phyloP scores from a whole-genome alignment of 1,284 basidiomycete genomes.

The Pseudozyma thailandica region DNA sequence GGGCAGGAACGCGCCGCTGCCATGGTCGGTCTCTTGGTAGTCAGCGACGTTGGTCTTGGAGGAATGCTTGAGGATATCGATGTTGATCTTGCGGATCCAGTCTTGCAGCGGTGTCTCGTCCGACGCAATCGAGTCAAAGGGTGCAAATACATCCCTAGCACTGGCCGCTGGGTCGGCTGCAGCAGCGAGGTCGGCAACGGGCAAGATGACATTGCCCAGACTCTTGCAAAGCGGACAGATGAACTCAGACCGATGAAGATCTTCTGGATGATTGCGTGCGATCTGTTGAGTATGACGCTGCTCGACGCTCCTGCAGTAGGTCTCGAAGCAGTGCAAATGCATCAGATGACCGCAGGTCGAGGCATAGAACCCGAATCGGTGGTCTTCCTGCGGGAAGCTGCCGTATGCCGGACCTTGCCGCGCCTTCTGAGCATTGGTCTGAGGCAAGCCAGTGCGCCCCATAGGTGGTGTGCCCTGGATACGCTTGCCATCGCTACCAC shows the following conservation, averaged over 20 bases:
- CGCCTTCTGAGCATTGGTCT: conserved; percentile 9
- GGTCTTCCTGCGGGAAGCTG: conserved; percentile 58
- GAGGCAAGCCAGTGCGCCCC: conserved; percentile 23
- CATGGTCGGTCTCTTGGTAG: conserved; percentile 58
- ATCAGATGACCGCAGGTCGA: conserved; percentile 97
- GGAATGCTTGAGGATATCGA: conserved; percentile 65
- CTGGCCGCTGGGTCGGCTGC: not conserved
- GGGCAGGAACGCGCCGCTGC: conserved; percentile 64
- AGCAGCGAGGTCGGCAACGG: conserved; percentile 72
- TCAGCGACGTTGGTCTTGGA: conserved; percentile 51
- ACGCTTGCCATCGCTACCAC: conserved; percentile 46
- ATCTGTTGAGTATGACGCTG: conserved; percentile 89
- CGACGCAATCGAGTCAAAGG: conserved; percentile 27
- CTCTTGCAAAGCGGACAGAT: conserved; percentile 99
- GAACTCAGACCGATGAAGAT: conserved; percentile 89
- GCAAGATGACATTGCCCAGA: conserved; percentile 91
- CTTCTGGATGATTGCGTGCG: conserved; percentile 93
- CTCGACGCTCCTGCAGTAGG: conserved; percentile 86
- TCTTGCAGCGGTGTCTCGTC: conserved; percentile 56
- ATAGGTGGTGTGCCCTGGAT: conserved; percentile 40
- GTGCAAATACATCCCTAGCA: conserved; percentile 4
- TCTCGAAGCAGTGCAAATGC: conserved; percentile 93
- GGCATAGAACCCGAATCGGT: conserved; percentile 77
- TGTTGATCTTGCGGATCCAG: conserved; percentile 68
- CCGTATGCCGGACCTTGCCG: conserved; percentile 67